Percentiles rank a stretch among this genome's conserved stretches.
These are phyloP conservation scores for Lonicera japonica DNA, from an alignment of 129 eudicot genomes.

Conservation along the genomic window DNA sequence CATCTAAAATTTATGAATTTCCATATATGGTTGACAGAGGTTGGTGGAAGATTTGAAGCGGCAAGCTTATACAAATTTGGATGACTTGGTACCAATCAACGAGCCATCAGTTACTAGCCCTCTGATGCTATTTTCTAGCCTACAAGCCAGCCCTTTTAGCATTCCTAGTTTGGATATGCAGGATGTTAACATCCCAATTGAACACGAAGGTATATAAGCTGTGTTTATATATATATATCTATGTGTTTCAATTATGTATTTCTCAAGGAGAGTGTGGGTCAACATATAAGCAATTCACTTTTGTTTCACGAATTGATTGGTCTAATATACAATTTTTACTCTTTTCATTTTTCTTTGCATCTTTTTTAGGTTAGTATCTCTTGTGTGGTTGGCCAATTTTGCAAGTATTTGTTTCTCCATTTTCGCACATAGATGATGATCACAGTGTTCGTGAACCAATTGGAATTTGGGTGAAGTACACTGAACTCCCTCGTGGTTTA, in stretches of 20 bases:
- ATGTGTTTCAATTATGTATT: no score
- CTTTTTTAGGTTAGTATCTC: background rate
- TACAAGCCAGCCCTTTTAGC: background rate
- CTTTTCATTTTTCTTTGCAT: background rate
- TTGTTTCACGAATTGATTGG: no score
- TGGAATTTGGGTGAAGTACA: no score
- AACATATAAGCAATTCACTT: no score
- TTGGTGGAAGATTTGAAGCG: slow-evolving; percentile 36
- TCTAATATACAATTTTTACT: no score
- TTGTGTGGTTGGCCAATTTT: background rate
- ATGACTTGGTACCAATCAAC: slow-evolving; percentile 4
- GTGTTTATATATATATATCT: background rate
- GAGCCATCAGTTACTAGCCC: slow-evolving; percentile 5
- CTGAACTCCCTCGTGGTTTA: no score
- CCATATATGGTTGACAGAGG: slow-evolving; percentile 17
- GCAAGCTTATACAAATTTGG: slow-evolving; percentile 22
- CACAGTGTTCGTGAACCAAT: no score
- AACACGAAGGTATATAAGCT: slow-evolving; percentile 17
- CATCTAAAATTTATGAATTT: background rate
- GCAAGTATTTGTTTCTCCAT: no score
- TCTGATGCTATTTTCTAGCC: slow-evolving; percentile 7
- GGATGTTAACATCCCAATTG: background rate
- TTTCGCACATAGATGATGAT: no score
- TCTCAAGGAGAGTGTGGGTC: no score
- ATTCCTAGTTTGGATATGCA: slow-evolving; percentile 8